These are phyloP conservation scores for Pestalotiopsis sp. DNA, from an alignment of 2,329 filamentous ascomycete species.

Conservation along the genomic window DNA sequence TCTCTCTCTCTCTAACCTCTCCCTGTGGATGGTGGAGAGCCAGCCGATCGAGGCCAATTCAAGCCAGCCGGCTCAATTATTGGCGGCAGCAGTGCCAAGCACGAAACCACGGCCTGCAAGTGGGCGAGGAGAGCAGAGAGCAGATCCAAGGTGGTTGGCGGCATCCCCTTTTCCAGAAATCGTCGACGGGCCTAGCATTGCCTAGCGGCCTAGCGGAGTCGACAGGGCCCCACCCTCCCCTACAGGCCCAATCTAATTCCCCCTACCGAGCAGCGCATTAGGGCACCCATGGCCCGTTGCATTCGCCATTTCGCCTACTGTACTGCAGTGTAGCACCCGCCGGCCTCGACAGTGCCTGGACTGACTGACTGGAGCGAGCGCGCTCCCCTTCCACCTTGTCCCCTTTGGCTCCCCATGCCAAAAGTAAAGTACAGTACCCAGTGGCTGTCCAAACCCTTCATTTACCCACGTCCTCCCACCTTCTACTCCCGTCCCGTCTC, in stretches of 20 bases:
- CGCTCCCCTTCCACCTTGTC: background rate
- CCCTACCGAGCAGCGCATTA: conserved; percentile 8
- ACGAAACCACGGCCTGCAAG: conserved; percentile 1
- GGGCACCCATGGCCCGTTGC: conserved; percentile 9
- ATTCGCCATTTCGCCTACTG: conserved; percentile 14
- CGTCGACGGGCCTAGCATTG: conserved; percentile 6
- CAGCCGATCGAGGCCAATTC: background rate
- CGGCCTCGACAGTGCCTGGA: background rate
- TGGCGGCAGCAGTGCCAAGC: conserved; percentile 9
- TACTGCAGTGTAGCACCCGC: conserved; percentile 1
- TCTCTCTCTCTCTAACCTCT: background rate
- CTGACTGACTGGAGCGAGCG: background rate
- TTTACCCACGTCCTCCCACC: conserved; percentile 12
- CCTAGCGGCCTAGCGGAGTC: background rate
- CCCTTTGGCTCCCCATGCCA: background rate
- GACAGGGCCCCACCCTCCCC: conserved; percentile 1
- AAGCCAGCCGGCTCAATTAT: conserved; percentile 7
- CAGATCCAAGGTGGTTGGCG: background rate
- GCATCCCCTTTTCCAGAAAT: conserved; percentile 10
- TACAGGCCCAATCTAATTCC: conserved; percentile 12
- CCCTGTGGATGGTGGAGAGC: too few relatives aligned
- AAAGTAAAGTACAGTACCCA: background rate
- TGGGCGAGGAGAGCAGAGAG: background rate
- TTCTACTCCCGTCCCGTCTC: conserved; percentile 9
- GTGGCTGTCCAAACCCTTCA: conserved; percentile 3